Percentiles rank a stretch among this genome's conserved stretches.
phyloP scores from a whole-genome alignment of 768 basidiomycete genomes.

The Hysterangium stoloniferum region DNA sequence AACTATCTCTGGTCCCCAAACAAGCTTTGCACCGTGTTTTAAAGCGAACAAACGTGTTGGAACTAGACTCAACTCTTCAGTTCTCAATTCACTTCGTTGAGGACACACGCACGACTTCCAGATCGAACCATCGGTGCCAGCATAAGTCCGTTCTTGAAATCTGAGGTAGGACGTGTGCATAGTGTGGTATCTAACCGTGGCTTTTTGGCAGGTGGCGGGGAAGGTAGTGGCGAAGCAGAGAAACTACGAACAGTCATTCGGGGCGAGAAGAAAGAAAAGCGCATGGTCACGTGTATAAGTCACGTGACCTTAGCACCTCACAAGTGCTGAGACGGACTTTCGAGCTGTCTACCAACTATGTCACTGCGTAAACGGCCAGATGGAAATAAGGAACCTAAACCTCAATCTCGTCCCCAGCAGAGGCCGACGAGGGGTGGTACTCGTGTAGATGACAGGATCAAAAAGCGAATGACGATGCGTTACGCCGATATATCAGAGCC shows the following conservation, averaged over 20 bases:
- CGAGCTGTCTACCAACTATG: not conserved
- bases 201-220: too few species aligned
- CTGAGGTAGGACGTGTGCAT: constrained; percentile 50
- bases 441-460: constrained; percentile 79
- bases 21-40: constrained; percentile 87
- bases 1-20: constrained; percentile 95
- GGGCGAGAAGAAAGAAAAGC: not conserved
- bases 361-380: constrained; percentile 8
- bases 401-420: constrained; percentile 8
- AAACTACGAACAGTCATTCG: too few species aligned
- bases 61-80: constrained; percentile 38
- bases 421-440: constrained; percentile 19
- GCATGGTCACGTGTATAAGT: constrained; percentile 2
- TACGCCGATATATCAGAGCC: constrained; percentile 83
- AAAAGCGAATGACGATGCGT: constrained; percentile 92
- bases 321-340: too few species aligned
- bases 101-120: constrained; percentile 58
- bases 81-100: not conserved
- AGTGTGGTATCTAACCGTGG: not conserved
- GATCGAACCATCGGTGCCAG: constrained; percentile 99
- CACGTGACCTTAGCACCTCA: too few species aligned
- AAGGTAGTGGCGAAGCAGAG: constrained; percentile 40
- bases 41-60: constrained; percentile 81
- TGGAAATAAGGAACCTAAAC: not conserved
- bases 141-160: constrained; percentile 85